phyloP scores from a whole-genome alignment of 2,329 filamentous ascomycete genomes.

The Paradendryphiella salina region DNA sequence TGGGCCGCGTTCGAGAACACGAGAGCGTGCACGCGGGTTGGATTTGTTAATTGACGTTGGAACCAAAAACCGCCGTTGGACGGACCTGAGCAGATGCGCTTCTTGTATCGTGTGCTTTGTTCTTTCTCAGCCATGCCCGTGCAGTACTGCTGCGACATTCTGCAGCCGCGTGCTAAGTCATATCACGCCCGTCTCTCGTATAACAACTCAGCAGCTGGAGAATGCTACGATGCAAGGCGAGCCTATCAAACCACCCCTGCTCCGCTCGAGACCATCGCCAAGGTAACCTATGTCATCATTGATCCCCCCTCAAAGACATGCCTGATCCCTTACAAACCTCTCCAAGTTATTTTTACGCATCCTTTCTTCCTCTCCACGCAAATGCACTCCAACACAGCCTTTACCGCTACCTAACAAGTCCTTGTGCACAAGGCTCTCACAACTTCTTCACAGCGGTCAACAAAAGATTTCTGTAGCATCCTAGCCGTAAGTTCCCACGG shows the following conservation, averaged over 20 bases:
- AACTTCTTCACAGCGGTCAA: background rate
- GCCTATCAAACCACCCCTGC: conserved; percentile 20
- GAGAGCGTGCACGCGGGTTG: background rate
- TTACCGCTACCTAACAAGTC: no score
- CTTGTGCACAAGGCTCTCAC: background rate
- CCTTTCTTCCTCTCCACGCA: no score
- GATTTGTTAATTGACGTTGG: background rate
- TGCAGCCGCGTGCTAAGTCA: conserved; percentile 20
- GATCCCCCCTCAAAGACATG: background rate
- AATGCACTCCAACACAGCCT: no score
- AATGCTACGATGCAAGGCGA: conserved; percentile 23
- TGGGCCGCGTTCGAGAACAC: conserved; percentile 28
- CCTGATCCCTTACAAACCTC: background rate
- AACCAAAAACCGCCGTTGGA: background rate
- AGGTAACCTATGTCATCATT: background rate
- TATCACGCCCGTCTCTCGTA: conserved; percentile 19
- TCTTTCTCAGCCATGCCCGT: background rate
- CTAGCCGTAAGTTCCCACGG: background rate
- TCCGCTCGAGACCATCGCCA: conserved; percentile 15
- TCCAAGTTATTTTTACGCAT: no score
- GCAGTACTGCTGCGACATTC: conserved; percentile 6
- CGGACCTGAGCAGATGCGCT: background rate
- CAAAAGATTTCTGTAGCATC: background rate
- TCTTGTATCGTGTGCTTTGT: no score
- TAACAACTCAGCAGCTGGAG: conserved; percentile 22